Evolutionary conservation across 192 early-diverging fungal genomes (phyloP), one percentile per base, ranked within the genome.

Genomic region (Backusella mclennaniae): DNA sequence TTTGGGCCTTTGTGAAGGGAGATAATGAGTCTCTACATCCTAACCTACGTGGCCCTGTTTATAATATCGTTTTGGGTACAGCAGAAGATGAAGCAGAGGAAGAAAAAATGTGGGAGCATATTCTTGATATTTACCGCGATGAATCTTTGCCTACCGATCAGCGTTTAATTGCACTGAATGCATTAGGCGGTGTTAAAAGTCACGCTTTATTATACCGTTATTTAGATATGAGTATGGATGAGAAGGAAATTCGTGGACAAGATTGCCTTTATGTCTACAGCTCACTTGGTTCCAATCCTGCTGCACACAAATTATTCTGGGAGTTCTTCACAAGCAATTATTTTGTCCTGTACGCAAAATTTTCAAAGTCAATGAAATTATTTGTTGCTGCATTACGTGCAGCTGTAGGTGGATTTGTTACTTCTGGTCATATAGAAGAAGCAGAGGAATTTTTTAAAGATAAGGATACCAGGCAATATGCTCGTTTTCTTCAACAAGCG

Each of bases 1-100:
- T 99, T 85, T 73, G 83, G 38, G 77, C 69, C 2, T 91, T 89
- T 75, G 92, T 91, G 73, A 85, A 86, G 36, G 90, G 89, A 6
- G 88, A 96, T 81, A 76, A 82, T 49, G 81, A 86, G 17, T 92
- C 93, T 11, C 35, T 96, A n/a, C 90, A 93, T 76, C 90, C 93
- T 38, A 92, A 95, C 77, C 42, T 95, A 23, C 90, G 92, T 66
- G 85, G 84, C 23, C 83, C 89, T 19, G 94, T 95, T 7, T 97
- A 92, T 86, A 78, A 81, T 49, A 90, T 91, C 42, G 94, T 92
- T 6, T 80, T 97, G 17, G 70, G 80, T 49, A 70, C 90, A 52
- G 93, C 90, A 35, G 86, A 87, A n/a, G 82, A 84, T 17, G 86
- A 80, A 39, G 84, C 88, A 66, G 90, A 90, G 67, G 82, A 83